Evolutionary conservation across 108 stramenopile genomes (phyloP), one percentile per base, ranked within the genome.

Genomic region (Asterionellopsis glacialis): DNA sequence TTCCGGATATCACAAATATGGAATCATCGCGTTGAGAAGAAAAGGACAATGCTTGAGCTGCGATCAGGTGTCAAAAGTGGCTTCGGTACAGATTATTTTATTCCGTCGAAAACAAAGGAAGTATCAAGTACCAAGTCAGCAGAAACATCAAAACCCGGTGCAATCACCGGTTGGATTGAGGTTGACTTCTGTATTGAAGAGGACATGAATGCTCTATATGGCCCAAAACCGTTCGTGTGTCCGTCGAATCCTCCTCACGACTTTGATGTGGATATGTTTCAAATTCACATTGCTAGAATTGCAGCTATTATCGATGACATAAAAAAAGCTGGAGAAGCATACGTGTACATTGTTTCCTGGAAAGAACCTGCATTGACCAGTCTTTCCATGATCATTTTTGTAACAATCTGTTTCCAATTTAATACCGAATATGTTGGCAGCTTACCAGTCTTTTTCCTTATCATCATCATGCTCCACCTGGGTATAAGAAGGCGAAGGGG

Each of bases 161-260:
- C 72, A 57, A 87, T 90, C 56, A 68, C 63, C 42, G 92, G 92
- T 7, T 88, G 84, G 83, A 43, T 90, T 25, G 87, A 90, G n/a
- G 41, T 87, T 16, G 70, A 74, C 41, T 47, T 81, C 39, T 55
- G 73, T 16, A 55, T 93, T 15, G 75, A 88, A 55, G 92, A 93
- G 57, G 78, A 83, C 45, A 51, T 61, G 3, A 44, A 75, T 19
- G 16, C 24, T 9, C 65, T 93, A 6, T 87, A 81, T 72, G 68
- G 74, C 41, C 64, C 54, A 7, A 48, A 41, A 14, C 83, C 80
- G 38, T 60, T 74, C 28, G 62, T 64, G 45, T 87, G 85, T 44
- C 85, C 91, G 16, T 47, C 72, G 11, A 74, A 74, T 24, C 70
- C 83, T 7, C 71, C 70, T 19, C 81, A 78, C 19, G 79, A 86